phyloP scores from a whole-genome alignment of 2,329 filamentous ascomycete genomes.

The Byssochlamys sp. region DNA sequence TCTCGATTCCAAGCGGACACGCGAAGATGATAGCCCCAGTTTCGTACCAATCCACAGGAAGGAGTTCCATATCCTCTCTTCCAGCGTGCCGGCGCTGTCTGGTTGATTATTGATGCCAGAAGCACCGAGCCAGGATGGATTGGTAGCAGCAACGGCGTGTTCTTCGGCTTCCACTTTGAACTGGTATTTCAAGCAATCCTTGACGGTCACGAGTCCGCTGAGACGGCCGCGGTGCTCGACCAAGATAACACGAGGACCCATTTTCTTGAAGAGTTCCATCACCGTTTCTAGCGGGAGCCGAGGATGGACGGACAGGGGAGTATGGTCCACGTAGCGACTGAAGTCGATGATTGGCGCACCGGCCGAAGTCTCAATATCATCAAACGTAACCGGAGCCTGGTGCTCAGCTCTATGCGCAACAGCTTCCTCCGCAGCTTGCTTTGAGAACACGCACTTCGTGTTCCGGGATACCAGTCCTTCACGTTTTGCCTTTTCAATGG shows the following conservation, averaged over 20 bases:
- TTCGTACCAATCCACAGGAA: constrained; percentile 23
- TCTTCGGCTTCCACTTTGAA: constrained; percentile 89
- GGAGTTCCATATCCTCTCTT: constrained; percentile 29
- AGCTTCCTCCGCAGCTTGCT: constrained; percentile 38
- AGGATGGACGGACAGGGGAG: constrained; percentile 83
- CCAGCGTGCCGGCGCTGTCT: constrained; percentile 16
- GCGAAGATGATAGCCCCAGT: constrained; percentile 8
- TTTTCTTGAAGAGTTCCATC: constrained; percentile 98
- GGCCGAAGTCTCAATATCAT: constrained; percentile 48
- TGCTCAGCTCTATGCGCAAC: constrained; percentile 20
- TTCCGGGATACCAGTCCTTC: constrained; percentile 56
- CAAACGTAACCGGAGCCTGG: constrained; percentile 46
- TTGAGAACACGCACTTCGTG: constrained; percentile 64
- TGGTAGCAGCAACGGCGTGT: constrained; percentile 40
- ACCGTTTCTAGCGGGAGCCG: constrained; percentile 87
- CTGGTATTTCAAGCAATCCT: constrained; percentile 94
- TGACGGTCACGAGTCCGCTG: constrained; percentile 80
- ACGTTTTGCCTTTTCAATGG: constrained; percentile 67
- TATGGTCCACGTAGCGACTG: constrained; percentile 75
- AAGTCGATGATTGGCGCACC: constrained; percentile 62
- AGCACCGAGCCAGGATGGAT: constrained; percentile 12
- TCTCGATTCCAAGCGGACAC: constrained; percentile 27
- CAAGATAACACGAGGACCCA: constrained; percentile 84
- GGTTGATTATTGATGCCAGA: constrained; percentile 3
- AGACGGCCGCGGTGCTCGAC: constrained; percentile 82